Evolutionary conservation across 441 rosid genomes (phyloP).

Genomic region (Eugenia klotzschiana): DNA sequence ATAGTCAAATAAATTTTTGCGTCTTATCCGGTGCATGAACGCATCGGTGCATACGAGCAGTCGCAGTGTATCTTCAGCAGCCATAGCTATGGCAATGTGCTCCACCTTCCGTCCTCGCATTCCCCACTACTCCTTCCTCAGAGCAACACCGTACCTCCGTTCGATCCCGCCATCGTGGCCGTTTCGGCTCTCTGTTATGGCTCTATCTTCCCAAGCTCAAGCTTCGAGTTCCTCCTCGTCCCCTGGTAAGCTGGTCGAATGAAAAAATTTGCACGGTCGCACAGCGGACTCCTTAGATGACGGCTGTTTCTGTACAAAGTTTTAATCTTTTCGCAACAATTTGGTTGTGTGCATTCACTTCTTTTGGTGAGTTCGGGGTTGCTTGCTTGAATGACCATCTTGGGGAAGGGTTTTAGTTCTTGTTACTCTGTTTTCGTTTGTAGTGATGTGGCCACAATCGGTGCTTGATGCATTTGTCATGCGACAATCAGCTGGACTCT

Average conservation of each 20-base stretch:
- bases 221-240: not conserved
- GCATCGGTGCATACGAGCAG: not conserved
- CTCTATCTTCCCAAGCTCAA: conserved; percentile 27
- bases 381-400: not conserved
- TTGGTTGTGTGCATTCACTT: not conserved
- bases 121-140: conserved; percentile 15
- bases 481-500: not conserved
- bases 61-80: conserved; percentile 12
- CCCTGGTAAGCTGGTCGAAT: conserved; percentile 7
- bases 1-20: too few species aligned
- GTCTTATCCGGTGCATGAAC: not conserved
- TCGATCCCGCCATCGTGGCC: conserved; percentile 16
- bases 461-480: not conserved
- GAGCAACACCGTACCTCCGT: conserved; percentile 21
- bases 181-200: conserved; percentile 16
- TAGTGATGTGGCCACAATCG: not conserved
- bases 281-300: not conserved
- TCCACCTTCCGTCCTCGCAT: conserved; percentile 46
- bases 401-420: not conserved
- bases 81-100: conserved; percentile 53
- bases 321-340: not conserved
- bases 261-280: conserved; percentile 12
- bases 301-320: not conserved
- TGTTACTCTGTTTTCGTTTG: not conserved
- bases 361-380: not conserved